Evolutionary conservation across 169 alveolate genomes (phyloP).

Genomic region (Plasmodium billcollinsi): DNA sequence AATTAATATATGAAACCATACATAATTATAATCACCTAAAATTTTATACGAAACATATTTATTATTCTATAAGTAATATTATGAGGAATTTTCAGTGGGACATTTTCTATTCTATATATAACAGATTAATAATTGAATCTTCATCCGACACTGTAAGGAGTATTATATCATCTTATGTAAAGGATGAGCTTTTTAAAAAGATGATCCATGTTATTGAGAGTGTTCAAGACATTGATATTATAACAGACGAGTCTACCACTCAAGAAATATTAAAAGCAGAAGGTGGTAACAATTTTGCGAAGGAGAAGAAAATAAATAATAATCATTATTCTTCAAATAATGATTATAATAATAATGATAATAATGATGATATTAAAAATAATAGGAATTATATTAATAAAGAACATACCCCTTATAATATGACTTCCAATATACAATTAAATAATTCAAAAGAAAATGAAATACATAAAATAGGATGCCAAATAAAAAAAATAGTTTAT

Average conservation of each 20-base stretch:
- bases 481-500: conserved; percentile 44
- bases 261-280: too few relatives aligned
- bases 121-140: conserved; percentile 27
- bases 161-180: conserved; percentile 34
- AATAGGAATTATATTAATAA: not conserved
- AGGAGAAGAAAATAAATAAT: not conserved
- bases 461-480: conserved; percentile 59
- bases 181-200: conserved; percentile 61
- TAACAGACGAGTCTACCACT: too few relatives aligned
- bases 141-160: conserved; percentile 21
- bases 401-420: not conserved
- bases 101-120: conserved; percentile 43
- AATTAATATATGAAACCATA: conserved; percentile 31
- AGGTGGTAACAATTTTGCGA: not conserved
- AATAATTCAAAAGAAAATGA: not conserved
- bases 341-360: not conserved
- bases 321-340: not conserved
- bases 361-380: not conserved
- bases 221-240: not conserved
- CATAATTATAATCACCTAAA: conserved; percentile 18
- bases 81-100: conserved; percentile 75
- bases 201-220: conserved; percentile 13
- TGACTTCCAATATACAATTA: not conserved
- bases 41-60: conserved; percentile 28
- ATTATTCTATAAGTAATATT: conserved; percentile 60